Evolutionary conservation across 2,329 filamentous ascomycete genomes (phyloP), one percentile per base, ranked within the genome.

Genomic region (Trichoderma arundinaceum): DNA sequence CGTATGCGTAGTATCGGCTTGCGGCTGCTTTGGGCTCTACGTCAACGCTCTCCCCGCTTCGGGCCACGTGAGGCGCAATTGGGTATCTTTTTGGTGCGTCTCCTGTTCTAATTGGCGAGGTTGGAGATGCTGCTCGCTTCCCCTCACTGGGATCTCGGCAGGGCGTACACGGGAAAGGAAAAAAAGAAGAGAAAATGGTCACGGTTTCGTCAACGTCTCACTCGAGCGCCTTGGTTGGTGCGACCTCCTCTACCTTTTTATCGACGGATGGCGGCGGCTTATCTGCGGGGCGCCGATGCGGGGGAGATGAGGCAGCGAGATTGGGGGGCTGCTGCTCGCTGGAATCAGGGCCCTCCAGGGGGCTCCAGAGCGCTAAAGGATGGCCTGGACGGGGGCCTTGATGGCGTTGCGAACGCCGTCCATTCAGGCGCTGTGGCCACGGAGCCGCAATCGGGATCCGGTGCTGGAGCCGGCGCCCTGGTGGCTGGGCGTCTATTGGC

Each of bases 251-350:
- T 13, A 15, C 38, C 53, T 52, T 64, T 64, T 48, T 64, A 66
- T 66, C 60, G 39, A 39, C 65, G 65, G 65, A 52, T 67, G 56
- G 46, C 49, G 41, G 54, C 61, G 65, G 65, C 65, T 67, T 67
- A 67, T 67, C 65, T 59, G 65, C 39, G 65, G 65, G 65, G 49
- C 9, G 32, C 56, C 19, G 38, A 38, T 56, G 61, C 61, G 51
- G 61, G 59, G 58, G 58, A 52, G 32, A 28, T 28, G 22, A 28
- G 22, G 22, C 2, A 28, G 22, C 22, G 22, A 49, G 46, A 38
- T 17, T 32, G 49, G 49, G 10, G 49, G 39, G 12, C 39, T 1
- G 39, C 48, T 33, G 32, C 12, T 15, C 9, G 19, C 48, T 51
- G 28, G 13, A 3, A n/a, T n/a, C 19, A 51, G 48, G 48, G 13